phyloP scores from a whole-genome alignment of 2,329 filamentous ascomycete species.

The Moelleriella libera region DNA sequence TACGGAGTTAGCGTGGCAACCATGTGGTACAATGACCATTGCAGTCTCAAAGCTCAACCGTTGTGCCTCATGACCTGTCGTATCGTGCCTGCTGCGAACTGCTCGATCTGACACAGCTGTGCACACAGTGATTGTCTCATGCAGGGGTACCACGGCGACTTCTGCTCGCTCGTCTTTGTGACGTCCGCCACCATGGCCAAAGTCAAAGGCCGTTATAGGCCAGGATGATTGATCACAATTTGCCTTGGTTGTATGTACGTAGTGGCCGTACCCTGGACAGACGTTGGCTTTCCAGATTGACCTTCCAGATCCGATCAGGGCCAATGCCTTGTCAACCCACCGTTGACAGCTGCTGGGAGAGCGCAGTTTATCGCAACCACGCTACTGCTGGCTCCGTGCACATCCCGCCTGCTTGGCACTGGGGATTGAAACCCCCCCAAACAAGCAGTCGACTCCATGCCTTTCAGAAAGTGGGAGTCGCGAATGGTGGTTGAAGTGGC shows the following conservation, averaged over 20 bases:
- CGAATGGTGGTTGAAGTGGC: background rate
- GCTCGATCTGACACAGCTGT: no score
- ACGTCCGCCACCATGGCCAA: background rate
- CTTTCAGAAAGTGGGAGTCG: background rate
- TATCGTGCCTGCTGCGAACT: no score
- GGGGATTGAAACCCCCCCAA: no score
- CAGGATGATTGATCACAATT: background rate
- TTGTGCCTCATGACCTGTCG: no score
- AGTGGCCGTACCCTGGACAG: background rate
- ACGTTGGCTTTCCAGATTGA: background rate
- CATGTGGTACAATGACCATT: no score
- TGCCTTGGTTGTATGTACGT: background rate
- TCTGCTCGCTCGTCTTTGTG: background rate
- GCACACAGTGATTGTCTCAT: background rate
- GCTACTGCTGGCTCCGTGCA: background rate
- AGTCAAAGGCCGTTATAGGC: background rate
- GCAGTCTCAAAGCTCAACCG: no score
- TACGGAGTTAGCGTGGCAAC: no score
- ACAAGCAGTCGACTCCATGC: no score
- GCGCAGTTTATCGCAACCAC: background rate
- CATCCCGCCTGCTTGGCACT: no score
- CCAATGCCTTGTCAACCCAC: background rate
- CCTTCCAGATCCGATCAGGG: background rate
- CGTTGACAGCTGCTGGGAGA: background rate
- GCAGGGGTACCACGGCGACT: background rate